Evolutionary conservation across 768 basidiomycete genomes (phyloP).

Genomic region (Psilocybe cyanescens): DNA sequence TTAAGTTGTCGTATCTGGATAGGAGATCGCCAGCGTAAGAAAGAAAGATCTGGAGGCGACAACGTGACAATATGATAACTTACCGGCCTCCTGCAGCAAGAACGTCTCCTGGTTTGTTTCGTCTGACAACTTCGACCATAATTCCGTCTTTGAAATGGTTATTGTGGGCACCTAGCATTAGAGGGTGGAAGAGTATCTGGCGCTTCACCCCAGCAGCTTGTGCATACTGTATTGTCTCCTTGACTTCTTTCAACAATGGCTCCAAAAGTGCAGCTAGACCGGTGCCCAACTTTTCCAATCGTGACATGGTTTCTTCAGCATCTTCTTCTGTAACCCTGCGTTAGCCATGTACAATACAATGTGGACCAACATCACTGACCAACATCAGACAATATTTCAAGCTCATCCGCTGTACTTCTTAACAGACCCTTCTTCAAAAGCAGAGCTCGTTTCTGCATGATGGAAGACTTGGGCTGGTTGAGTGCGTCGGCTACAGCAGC

Average conservation of each 20-base stretch:
- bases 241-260: conserved; percentile 63
- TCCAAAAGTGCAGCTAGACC: conserved; percentile 50
- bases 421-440: conserved; percentile 73
- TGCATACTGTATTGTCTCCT: conserved; percentile 63
- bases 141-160: conserved; percentile 74
- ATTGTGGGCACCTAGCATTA: conserved; percentile 73
- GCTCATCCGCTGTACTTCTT: conserved; percentile 69
- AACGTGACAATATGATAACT: conserved; percentile 17
- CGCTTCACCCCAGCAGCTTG: conserved; percentile 62
- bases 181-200: conserved; percentile 69
- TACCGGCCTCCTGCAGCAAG: conserved; percentile 85
- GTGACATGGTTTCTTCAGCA: conserved; percentile 55
- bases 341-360: background rate
- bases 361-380: conserved; percentile 38
- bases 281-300: conserved; percentile 65
- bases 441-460: conserved; percentile 69
- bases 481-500: conserved; percentile 66
- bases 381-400: conserved; percentile 69
- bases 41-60: background rate
- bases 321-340: conserved; percentile 54
- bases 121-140: conserved; percentile 73
- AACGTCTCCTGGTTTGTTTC: conserved; percentile 67
- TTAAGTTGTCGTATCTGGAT: conserved; percentile 68
- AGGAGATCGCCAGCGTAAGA: background rate
- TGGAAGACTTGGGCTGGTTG: conserved; percentile 58